Conservation (phyloP, 345 rosid species). For the Acer negundo region DNA sequence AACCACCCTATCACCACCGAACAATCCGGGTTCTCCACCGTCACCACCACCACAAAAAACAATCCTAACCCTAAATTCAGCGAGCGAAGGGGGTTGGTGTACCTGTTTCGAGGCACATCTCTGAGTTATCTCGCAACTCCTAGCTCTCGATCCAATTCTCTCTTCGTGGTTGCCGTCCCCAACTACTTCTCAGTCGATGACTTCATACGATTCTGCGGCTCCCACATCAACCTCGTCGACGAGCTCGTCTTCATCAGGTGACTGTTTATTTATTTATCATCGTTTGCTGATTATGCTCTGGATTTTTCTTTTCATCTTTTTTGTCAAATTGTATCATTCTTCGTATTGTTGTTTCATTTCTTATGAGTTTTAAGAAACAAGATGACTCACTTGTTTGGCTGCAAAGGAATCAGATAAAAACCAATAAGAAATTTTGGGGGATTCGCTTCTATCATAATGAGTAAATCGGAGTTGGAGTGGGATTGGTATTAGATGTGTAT, state of each 20-base stretch:
- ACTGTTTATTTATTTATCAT: neutral
- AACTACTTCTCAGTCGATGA: slow-evolving; percentile 75
- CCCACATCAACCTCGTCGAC: slow-evolving; percentile 44
- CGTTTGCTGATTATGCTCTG: neutral
- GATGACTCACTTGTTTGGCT: no score
- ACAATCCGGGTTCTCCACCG: slow-evolving; percentile 46
- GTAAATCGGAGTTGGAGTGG: no score
- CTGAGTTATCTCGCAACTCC: slow-evolving; percentile 69
- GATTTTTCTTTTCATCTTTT: no score
- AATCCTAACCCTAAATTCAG: slow-evolving; percentile 41
- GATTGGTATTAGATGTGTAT: no score
- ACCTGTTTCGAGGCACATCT: slow-evolving; percentile 63
- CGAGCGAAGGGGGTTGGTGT: slow-evolving; percentile 76
- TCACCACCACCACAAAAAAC: slow-evolving; percentile 22
- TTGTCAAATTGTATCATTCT: no score
- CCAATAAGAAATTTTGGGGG: no score
- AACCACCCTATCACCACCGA: slow-evolving; percentile 54
- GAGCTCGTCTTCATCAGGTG: slow-evolving; percentile 75
- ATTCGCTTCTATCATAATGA: no score
- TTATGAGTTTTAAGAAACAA: no score
- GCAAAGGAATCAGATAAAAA: no score
- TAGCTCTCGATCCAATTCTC: slow-evolving; percentile 64
- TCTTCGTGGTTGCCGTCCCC: slow-evolving; percentile 85
- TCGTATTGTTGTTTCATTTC: no score
- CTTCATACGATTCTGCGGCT: slow-evolving; percentile 68